phyloP scores from a whole-genome alignment of 331 rosid genomes.

The Telfairia occidentalis region DNA sequence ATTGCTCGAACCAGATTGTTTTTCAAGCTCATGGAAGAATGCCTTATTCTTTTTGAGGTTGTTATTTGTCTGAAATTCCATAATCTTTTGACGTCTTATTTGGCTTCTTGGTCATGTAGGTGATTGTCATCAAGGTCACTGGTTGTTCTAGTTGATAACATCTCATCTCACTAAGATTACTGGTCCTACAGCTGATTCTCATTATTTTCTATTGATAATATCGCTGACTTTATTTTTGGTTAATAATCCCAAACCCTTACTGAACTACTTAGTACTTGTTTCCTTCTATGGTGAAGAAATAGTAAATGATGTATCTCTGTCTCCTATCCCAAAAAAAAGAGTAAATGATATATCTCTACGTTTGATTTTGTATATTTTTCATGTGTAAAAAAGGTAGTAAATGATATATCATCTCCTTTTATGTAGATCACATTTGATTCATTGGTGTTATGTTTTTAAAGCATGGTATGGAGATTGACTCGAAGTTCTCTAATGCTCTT shows the following conservation, averaged over 20 bases:
- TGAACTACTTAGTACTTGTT: neutral
- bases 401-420: neutral
- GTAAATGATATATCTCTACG: neutral
- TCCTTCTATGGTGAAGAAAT: neutral
- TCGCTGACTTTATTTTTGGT: neutral
- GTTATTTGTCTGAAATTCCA: slow-evolving; percentile 16
- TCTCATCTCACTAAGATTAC: neutral
- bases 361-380: neutral
- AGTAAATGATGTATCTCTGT: neutral
- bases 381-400: no score
- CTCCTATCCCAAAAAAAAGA: neutral
- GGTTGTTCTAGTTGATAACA: neutral
- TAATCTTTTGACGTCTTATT: slow-evolving; percentile 12
- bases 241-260: neutral
- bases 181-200: neutral
- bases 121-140: neutral
- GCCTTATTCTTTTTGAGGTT: slow-evolving; percentile 85
- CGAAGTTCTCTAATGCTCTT: neutral
- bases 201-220: neutral
- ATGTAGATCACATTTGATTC: neutral
- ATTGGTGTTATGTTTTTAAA: neutral
- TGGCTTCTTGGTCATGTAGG: neutral
- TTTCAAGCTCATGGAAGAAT: slow-evolving; percentile 95
- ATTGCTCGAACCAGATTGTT: slow-evolving; percentile 91
- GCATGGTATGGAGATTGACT: neutral